Conservation (phyloP, 176 grass and related monocot genomes). For the Musa beccarii region DNA sequence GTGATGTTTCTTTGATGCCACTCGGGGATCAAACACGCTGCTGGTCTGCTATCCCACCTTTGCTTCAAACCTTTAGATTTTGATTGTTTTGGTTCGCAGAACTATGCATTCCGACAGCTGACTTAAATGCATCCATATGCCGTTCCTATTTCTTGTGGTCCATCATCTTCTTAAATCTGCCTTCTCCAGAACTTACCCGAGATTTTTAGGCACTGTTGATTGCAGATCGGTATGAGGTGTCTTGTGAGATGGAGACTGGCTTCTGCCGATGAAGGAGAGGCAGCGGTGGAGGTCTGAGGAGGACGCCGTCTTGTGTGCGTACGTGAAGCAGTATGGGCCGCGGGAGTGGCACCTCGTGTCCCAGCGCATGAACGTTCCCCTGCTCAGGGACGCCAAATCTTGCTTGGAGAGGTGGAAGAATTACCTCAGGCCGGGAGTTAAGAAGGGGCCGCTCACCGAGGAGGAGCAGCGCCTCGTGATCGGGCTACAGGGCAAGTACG, state of each 20-base stretch:
- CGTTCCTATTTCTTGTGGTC: no score
- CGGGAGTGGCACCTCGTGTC: constrained; percentile 86
- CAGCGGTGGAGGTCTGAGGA: constrained; percentile 95
- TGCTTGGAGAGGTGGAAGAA: constrained; percentile 99
- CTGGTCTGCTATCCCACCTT: no score
- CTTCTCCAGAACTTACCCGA: no score
- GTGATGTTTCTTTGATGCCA: no score
- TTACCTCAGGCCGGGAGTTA: constrained; percentile 80
- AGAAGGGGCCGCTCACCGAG: constrained; percentile 84
- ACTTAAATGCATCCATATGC: no score
- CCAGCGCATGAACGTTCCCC: constrained; percentile 77
- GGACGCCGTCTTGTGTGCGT: constrained; percentile 74
- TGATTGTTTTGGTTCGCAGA: no score
- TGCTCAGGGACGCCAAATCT: constrained; percentile 87
- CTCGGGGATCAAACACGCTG: no score
- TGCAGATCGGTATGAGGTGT: constrained; percentile 51
- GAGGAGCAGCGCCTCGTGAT: constrained; percentile 91
- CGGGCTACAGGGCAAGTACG: constrained; percentile 86
- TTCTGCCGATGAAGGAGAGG: constrained; percentile 84
- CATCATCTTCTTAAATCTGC: background rate
- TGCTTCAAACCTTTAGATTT: no score
- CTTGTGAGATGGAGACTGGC: constrained; percentile 49
- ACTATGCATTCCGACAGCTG: no score
- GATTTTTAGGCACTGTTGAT: no score
- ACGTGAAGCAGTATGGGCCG: constrained; percentile 84